phyloP scores from a whole-genome alignment of 176 grass and related monocot genomes.

The Avena atlantica region DNA sequence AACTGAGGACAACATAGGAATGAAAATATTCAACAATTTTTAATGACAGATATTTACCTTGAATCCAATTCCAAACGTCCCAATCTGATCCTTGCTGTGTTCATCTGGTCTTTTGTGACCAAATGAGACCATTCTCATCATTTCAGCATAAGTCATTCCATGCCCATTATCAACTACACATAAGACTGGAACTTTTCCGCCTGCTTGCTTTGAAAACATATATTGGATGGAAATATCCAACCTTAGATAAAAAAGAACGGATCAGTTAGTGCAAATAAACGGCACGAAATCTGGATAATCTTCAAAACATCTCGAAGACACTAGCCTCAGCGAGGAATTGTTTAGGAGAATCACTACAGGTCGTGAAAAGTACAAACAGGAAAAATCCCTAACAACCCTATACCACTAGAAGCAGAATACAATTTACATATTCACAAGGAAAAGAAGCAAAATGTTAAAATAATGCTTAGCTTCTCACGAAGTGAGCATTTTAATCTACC shows the following conservation, averaged over 20 bases:
- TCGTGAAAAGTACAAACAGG: slow-evolving; percentile 8
- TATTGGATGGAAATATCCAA: slow-evolving; percentile 68
- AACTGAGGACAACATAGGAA: not conserved
- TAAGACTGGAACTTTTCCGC: slow-evolving; percentile 65
- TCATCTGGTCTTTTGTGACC: slow-evolving; percentile 69
- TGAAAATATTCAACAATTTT: not conserved
- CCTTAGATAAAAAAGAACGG: slow-evolving; percentile 45
- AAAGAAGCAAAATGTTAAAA: slow-evolving; percentile 5
- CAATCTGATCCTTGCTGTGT: slow-evolving; percentile 56
- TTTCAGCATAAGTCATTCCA: slow-evolving; percentile 70
- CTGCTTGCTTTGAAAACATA: slow-evolving; percentile 68
- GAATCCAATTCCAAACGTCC: slow-evolving; percentile 87
- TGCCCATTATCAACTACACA: slow-evolving; percentile 79
- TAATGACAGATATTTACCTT: slow-evolving; percentile 53
- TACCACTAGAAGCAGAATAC: not conserved
- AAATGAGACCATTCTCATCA: slow-evolving; percentile 84
- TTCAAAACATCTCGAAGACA: slow-evolving; percentile 19
- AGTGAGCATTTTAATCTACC: not conserved
- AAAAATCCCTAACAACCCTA: not conserved
- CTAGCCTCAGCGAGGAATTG: not conserved
- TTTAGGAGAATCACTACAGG: slow-evolving; percentile 9
- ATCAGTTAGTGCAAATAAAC: not conserved
- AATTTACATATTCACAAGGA: not conserved
- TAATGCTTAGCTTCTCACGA: not conserved
- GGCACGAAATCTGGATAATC: not conserved